These are phyloP conservation scores for Psilocybe tampanensis DNA, from an alignment of 768 basidiomycete genomes.

Conservation along the genomic window DNA sequence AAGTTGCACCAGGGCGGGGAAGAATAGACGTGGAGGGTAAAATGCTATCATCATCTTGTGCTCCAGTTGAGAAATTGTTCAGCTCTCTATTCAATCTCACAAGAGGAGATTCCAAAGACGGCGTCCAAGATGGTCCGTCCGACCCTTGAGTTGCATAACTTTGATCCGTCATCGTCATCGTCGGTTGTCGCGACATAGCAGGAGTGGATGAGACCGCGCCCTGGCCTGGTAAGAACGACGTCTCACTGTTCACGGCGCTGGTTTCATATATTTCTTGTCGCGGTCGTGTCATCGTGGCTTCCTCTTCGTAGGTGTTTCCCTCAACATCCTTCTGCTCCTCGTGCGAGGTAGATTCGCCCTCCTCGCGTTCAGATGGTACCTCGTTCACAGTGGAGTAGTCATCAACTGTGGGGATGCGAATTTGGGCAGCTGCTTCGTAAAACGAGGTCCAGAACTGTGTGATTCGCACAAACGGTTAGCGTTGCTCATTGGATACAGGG, in stretches of 20 bases:
- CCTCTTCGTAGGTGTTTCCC: slow-evolving; percentile 25
- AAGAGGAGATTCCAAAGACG: slow-evolving; percentile 74
- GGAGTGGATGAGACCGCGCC: slow-evolving; percentile 83
- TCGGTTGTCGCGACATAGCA: slow-evolving; percentile 46
- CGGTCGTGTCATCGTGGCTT: slow-evolving; percentile 21
- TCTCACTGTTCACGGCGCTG: slow-evolving; percentile 58
- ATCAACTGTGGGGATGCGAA: slow-evolving; percentile 75
- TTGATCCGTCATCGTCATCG: slow-evolving; percentile 21
- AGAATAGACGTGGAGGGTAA: slow-evolving; percentile 15
- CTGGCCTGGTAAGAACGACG: slow-evolving; percentile 74
- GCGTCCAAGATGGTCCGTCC: slow-evolving; percentile 69
- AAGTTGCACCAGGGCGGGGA: background rate
- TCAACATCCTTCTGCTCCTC: background rate
- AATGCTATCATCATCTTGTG: slow-evolving; percentile 20
- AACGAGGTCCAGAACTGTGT: slow-evolving; percentile 97
- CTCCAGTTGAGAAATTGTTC: slow-evolving; percentile 49
- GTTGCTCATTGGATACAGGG: background rate
- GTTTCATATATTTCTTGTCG: slow-evolving; percentile 33
- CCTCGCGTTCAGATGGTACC: slow-evolving; percentile 42
- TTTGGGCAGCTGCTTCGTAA: slow-evolving; percentile 92
- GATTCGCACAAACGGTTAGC: background rate
- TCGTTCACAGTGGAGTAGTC: slow-evolving; percentile 65
- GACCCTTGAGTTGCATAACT: slow-evolving; percentile 41
- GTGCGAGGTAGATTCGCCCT: slow-evolving; percentile 21
- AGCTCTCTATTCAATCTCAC: slow-evolving; percentile 66